Base-by-base conservation (phyloP, 1,284 basidiomycete genomes). In the Ceratobasidium sp. region DNA sequence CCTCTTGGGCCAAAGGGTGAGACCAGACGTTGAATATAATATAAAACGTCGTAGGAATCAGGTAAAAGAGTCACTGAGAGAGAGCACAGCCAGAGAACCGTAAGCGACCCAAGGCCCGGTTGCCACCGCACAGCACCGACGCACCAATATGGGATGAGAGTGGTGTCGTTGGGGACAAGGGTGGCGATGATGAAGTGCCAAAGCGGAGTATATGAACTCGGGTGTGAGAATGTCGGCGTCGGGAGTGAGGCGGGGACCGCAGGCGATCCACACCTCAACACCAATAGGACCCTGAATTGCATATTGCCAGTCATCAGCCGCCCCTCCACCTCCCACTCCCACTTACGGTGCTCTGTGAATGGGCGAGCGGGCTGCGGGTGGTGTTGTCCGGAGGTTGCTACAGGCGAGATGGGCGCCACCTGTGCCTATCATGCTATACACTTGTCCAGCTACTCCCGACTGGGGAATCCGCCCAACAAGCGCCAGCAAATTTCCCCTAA, bases 201-300 rank as follows among this genome's bases (percentile, higher is more conserved):
- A 34, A 10, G n/a, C 18, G 10, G 5, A 21, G 30, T 9, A 34
- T 14, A n/a, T 21, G 4, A 57, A 36, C 18, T 46, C n/a, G 32
- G 9, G 28, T 53, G 6, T 16, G 6, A 18, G 46, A 48, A 9
- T 16, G 57, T 60, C 23, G 58, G 58, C 43, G 58, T 41, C 58
- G 58, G 58, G 58, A 60, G 58, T 43, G 36, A 23, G 36, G 8
- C 58, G 58, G 23, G 10, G 9, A 45, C 23, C 18, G 36, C 30
- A 36, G 32, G 43, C 58, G 58, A 60, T 60, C 58, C 58, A 36
- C 58, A 36, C 58, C 26, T 46, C 58, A 60, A 60, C 58, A 45
- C 39, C 28, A 36, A 60, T 60, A 9, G 36, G 36, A 43, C 58
- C 58, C 58, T 60, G 58, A 60, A 60, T 60, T 60, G 36, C 34